Evolutionary conservation across 352 stramenopile genomes (phyloP).

Genomic region (Aphanomyces invadans): DNA sequence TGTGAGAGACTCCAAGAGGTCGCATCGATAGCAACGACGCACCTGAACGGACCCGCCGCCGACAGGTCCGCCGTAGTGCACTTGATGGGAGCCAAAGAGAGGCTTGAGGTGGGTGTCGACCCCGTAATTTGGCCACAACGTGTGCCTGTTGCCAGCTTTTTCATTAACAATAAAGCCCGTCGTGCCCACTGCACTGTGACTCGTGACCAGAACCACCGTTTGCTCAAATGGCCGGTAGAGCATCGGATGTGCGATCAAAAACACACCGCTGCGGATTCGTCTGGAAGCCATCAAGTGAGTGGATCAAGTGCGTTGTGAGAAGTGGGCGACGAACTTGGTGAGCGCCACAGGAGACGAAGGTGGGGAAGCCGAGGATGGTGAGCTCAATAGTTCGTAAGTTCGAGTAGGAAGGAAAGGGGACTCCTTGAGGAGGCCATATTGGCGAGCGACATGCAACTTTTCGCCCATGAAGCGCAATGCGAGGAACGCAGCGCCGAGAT

Average conservation of each 20-base stretch:
- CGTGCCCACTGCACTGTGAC: conserved; percentile 48
- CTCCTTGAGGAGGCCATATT: conserved; percentile 29
- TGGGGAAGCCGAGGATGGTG: conserved; percentile 19
- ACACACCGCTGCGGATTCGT: conserved; percentile 39
- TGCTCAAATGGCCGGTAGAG: conserved; percentile 61
- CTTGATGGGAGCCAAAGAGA: conserved; percentile 50
- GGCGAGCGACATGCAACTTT: conserved; percentile 14
- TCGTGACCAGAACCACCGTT: conserved; percentile 63
- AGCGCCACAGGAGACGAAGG: conserved; percentile 14
- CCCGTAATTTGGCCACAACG: conserved; percentile 48
- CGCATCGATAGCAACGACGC: conserved; percentile 10
- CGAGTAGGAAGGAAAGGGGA: conserved; percentile 27
- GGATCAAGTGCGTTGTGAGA: background rate
- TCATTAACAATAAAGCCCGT: conserved; percentile 75
- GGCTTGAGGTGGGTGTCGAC: conserved; percentile 49
- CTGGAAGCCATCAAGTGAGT: background rate
- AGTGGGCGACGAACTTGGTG: conserved; percentile 7
- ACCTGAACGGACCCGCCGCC: conserved; percentile 57
- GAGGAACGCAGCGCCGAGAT: conserved; percentile 10
- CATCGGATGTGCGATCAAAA: conserved; percentile 67
- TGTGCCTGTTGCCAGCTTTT: conserved; percentile 33
- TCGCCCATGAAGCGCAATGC: conserved; percentile 12
- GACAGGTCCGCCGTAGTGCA: conserved; percentile 55
- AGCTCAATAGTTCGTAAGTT: background rate
- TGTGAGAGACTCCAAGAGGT: no score